These are phyloP conservation scores for Naegleria lovaniensis DNA, from an alignment of 208 protist genomes.

Conservation along the genomic window DNA sequence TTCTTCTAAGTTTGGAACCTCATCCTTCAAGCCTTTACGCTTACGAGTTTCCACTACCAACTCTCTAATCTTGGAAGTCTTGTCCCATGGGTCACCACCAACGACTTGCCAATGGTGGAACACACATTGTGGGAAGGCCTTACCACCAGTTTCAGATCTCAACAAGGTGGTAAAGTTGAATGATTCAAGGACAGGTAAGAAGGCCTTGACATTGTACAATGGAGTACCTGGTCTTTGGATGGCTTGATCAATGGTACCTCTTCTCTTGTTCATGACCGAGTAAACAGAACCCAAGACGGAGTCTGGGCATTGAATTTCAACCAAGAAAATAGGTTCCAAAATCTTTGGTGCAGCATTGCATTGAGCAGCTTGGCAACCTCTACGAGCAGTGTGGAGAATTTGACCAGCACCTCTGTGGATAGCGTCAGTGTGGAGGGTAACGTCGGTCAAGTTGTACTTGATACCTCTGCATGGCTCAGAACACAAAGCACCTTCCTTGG, in stretches of 20 bases:
- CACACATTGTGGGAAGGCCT: slow-evolving; percentile 96
- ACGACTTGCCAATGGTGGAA: slow-evolving; percentile 97
- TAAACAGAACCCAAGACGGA: slow-evolving; percentile 91
- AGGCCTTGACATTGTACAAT: slow-evolving; percentile 91
- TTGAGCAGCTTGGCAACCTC: slow-evolving; percentile 84
- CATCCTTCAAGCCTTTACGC: slow-evolving; percentile 92
- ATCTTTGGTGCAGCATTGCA: slow-evolving; percentile 82
- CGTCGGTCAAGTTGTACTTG: slow-evolving; percentile 91
- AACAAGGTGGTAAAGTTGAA: slow-evolving; percentile 97
- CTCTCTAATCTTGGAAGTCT: slow-evolving; percentile 55
- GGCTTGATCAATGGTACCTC: slow-evolving; percentile 91
- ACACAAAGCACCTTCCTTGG: slow-evolving; percentile 86
- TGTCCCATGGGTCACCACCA: slow-evolving; percentile 69
- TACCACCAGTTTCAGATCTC: slow-evolving; percentile 82
- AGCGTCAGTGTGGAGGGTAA: slow-evolving; percentile 95
- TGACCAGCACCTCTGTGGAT: slow-evolving; percentile 97
- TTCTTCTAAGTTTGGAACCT: slow-evolving; percentile 77
- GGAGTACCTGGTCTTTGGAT: slow-evolving; percentile 88
- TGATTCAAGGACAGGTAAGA: slow-evolving; percentile 97
- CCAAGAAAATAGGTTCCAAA: slow-evolving; percentile 95
- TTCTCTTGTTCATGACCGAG: slow-evolving; percentile 81
- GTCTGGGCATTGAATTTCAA: slow-evolving; percentile 92
- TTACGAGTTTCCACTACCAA: slow-evolving; percentile 73
- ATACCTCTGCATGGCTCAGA: slow-evolving; percentile 93
- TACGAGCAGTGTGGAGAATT: slow-evolving; percentile 90